These are phyloP conservation scores for Chalaropsis ovoidea DNA, from an alignment of 2,329 filamentous ascomycete species.

Conservation along the genomic window DNA sequence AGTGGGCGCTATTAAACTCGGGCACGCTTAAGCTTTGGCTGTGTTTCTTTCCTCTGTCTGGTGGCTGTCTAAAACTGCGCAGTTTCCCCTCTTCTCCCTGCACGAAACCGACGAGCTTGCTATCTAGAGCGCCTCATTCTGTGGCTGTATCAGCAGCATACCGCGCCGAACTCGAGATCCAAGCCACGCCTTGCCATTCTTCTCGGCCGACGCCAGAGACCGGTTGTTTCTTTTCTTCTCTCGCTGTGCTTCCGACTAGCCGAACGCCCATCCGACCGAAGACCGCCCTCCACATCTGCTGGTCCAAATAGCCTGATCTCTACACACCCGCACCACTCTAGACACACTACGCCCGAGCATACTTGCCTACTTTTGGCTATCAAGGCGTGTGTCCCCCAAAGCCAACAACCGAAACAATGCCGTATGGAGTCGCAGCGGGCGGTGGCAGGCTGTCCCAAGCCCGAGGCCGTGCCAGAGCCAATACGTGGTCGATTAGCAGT, in stretches of 20 bases:
- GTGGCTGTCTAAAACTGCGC: not conserved
- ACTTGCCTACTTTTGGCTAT: not conserved
- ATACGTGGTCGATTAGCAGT: slow-evolving; percentile 24
- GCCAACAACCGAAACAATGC: slow-evolving; percentile 15
- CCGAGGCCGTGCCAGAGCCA: slow-evolving; percentile 21
- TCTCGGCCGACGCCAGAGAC: not conserved
- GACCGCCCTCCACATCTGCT: not conserved
- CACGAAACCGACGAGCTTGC: not conserved
- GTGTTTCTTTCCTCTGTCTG: not conserved
- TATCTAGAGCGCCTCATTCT: too few relatives aligned
- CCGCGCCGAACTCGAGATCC: not conserved
- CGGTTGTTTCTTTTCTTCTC: not conserved
- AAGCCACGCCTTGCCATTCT: not conserved
- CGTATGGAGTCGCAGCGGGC: slow-evolving; percentile 21
- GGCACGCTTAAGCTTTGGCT: not conserved
- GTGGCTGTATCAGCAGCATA: not conserved
- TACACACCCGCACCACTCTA: not conserved
- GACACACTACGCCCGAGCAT: not conserved
- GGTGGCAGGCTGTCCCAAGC: slow-evolving; percentile 20
- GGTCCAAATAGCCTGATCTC: slow-evolving; percentile 7
- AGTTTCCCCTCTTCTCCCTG: not conserved
- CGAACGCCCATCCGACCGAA: slow-evolving; percentile 18
- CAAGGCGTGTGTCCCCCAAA: not conserved
- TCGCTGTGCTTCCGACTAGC: slow-evolving; percentile 10
- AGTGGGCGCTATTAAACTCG: not conserved